phyloP scores from a whole-genome alignment of 805 yeast genomes.

The Brettanomyces custersianus region DNA sequence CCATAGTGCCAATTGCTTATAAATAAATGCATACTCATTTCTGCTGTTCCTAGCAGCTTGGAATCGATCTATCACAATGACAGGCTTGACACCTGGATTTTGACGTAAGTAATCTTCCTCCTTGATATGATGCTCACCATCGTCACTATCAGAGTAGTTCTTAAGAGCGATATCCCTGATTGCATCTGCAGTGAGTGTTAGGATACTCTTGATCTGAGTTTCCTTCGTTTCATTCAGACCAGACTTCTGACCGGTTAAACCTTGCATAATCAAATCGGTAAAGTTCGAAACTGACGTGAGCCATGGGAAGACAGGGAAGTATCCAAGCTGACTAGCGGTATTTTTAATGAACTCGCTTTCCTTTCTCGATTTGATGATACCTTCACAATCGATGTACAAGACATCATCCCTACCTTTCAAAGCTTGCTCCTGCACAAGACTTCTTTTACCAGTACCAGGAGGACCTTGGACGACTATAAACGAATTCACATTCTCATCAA shows the following conservation, averaged over 20 bases:
- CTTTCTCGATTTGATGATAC: constrained; percentile 60
- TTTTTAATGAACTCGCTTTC: constrained; percentile 60
- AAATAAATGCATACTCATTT: constrained; percentile 52
- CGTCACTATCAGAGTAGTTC: constrained; percentile 28
- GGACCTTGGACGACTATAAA: constrained; percentile 90
- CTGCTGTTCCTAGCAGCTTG: constrained; percentile 46
- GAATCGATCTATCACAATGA: constrained; percentile 73
- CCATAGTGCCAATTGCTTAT: constrained; percentile 80
- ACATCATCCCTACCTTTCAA: constrained; percentile 52
- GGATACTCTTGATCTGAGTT: constrained; percentile 70
- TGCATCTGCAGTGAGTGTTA: constrained; percentile 62
- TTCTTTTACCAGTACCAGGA: constrained; percentile 88
- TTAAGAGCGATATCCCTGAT: constrained; percentile 54
- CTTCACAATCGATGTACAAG: constrained; percentile 72
- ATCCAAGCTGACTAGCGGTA: constrained; percentile 74
- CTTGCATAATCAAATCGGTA: constrained; percentile 78
- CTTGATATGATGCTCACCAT: constrained; percentile 27
- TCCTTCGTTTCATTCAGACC: constrained; percentile 82
- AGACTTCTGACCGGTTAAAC: constrained; percentile 88
- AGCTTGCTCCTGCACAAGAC: constrained; percentile 61
- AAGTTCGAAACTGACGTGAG: constrained; percentile 69
- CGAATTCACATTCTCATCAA: constrained; percentile 82
- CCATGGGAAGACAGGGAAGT: constrained; percentile 93
- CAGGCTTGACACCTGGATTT: constrained; percentile 80
- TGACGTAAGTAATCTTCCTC: constrained; percentile 80